Evolutionary conservation across 352 stramenopile genomes (phyloP), one percentile per base, ranked within the genome.

Genomic region (Nothophytophthora sp.): DNA sequence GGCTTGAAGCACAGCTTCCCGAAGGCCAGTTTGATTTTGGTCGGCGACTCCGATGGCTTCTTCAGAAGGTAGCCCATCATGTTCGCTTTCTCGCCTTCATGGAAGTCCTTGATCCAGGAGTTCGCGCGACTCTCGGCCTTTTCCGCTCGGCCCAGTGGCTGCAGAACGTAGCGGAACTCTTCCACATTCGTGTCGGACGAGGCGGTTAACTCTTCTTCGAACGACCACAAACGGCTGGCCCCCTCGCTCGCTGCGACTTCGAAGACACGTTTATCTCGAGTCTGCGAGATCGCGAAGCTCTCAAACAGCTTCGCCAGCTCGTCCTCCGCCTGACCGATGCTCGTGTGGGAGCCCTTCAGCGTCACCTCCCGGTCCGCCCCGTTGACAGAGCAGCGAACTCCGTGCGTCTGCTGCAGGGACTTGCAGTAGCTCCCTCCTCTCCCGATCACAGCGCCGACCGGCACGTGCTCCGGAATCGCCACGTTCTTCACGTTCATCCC

Each of bases 391-490:
- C 63, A 75, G 12, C 40, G 54, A 20, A 81, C 63, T 2, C 49
- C 45, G 27, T 73, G 46, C 9, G 67, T 63, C 0, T 56, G 42
- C 28, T 30, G 50, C 10, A 81, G 30, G 4, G 40, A 48, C 29
- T 72, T 76, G 37, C 65, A 72, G 29, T 63, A 60, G 53, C 63
- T 71, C 0, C 67, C 70, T 3, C 60, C 47, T 32, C 67, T 74
- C 18, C 67, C 70, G 30, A 81, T 81, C 27, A 81, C 63, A 42
- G 51, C 63, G 4, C 70, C 70, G 5, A 77, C 52, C n/a, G 55
- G 52, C 5, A 81, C 53, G 29, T 68, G 42, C 6, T 63, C 35
- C 0, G 70, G 63, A n/a, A 81, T 77, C 0, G 29, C 16, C 23
- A 80, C 10, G 19, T 43, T 10, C 25, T 71, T 75, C 2, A 27